Evolutionary conservation across 1,139 yeast species (phyloP).

Genomic region (Yamadazyma trypodendri): DNA sequence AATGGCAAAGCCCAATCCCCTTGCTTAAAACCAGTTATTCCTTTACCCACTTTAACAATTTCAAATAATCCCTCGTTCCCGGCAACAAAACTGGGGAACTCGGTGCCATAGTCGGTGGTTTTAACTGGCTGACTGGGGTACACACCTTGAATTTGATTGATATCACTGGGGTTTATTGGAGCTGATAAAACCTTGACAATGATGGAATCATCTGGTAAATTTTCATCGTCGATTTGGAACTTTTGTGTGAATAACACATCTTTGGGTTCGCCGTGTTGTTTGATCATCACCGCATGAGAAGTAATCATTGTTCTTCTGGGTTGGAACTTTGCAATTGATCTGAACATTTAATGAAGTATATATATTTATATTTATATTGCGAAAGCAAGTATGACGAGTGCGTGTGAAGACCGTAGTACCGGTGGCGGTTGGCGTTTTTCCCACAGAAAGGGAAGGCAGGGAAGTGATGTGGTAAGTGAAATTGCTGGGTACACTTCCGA

Average conservation of each 20-base stretch:
- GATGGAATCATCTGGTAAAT: constrained; percentile 43
- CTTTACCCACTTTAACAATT: constrained; percentile 67
- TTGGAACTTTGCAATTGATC: constrained; percentile 1
- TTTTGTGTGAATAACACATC: constrained; percentile 54
- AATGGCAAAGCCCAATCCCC: constrained; percentile 96
- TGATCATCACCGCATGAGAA: constrained; percentile 58
- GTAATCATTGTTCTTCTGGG: constrained; percentile 41
- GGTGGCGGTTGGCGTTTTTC: not conserved
- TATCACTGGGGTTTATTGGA: constrained; percentile 62
- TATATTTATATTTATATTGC: not conserved
- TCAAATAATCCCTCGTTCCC: constrained; percentile 88
- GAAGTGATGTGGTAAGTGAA: no score
- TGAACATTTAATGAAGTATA: not conserved
- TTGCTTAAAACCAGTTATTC: constrained; percentile 43
- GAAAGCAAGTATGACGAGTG: not conserved
- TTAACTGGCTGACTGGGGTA: constrained; percentile 41
- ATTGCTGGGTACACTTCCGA: no score
- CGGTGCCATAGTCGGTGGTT: constrained; percentile 30
- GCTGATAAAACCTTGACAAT: constrained; percentile 71
- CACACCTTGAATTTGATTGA: constrained; percentile 41
- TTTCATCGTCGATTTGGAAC: constrained; percentile 49
- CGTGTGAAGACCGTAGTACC: not conserved
- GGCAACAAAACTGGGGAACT: constrained; percentile 35
- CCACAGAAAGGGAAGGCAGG: no score
- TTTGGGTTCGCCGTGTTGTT: constrained; percentile 58